These are phyloP conservation scores for Anthracocystis panici-leucophaei DNA, from an alignment of 1,284 basidiomycete genomes.

Conservation along the genomic window DNA sequence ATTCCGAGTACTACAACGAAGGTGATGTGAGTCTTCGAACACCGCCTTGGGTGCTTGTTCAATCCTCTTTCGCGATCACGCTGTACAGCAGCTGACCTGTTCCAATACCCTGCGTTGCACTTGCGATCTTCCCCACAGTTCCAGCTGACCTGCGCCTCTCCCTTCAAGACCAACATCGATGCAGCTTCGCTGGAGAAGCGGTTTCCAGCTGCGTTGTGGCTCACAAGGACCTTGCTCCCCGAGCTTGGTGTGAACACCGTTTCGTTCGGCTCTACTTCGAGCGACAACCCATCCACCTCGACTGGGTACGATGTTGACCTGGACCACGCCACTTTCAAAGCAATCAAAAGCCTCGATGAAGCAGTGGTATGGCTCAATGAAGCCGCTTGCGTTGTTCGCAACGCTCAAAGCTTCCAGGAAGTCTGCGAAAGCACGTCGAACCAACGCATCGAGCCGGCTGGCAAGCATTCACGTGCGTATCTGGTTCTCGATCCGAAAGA, in stretches of 20 bases:
- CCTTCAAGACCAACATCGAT: not conserved
- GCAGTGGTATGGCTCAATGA: not conserved
- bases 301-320: not conserved
- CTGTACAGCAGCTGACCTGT: not conserved
- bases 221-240: not conserved
- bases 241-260: not conserved
- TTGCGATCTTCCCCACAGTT: not conserved
- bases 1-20: not conserved
- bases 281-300: not conserved
- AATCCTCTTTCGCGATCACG: not conserved
- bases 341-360: not conserved
- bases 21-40: not conserved
- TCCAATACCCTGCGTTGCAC: not conserved
- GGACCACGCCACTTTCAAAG: not conserved
- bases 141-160: not conserved
- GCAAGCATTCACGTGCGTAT: not conserved
- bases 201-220: not conserved
- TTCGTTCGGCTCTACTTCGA: not conserved
- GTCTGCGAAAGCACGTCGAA: not conserved
- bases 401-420: not conserved
- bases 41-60: not conserved
- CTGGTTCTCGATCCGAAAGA: not conserved
- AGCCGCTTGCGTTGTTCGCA: not conserved
- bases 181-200: not conserved
- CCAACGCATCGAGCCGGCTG: constrained; percentile 1